Base-by-base conservation (phyloP, 1,284 basidiomycete genomes). In the Leccinum solheimii region DNA sequence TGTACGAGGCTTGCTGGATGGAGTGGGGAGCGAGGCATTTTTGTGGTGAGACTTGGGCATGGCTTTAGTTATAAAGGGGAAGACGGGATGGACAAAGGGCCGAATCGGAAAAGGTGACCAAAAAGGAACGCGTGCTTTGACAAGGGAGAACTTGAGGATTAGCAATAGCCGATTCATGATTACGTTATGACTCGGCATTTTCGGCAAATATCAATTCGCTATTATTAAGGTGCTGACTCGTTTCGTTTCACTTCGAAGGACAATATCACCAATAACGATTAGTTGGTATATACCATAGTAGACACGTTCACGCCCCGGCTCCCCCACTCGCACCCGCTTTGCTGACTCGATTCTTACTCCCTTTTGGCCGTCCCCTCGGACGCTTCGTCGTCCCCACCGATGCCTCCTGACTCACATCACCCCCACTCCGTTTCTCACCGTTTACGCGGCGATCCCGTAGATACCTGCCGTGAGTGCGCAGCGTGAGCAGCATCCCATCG, bases 1-100 rank as follows among this genome's bases (percentile, higher is more conserved):
- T 88, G 83, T 56, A 90, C 82, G 68, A 88, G 85, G 67, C 80
- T 83, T 2, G 86, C 86, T 34, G 77, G 81, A 75, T 90, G 86
- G 50, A 87, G 62, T 7, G 82, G 75, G 2, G 78, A 79, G 56
- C 57, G 63, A 1, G 52, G 43, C 70, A 72, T 45, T 13, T 49
- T 45, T 50, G 64, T 43, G 7, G 55, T 58, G 54, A 36, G 5
- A 57, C 5, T 13, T 45, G 58, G n/a, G 23, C 66, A 65, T 62
- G 57, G 32, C 19, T 6, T 43, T 38, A 16, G 64, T 75, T 76
- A 76, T 76, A 73, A 76, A 75, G 72, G 70, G 71, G 61, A 26
- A 58, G 23, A 50, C 65, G 62, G 69, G 40, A 36, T 60, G 57
- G 59, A n/a, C 55, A 64, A 62, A 67, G 69, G 72, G 67, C 64